Conservation (phyloP, 2,329 filamentous ascomycete species). For the Teratosphaeria gauchensis region DNA sequence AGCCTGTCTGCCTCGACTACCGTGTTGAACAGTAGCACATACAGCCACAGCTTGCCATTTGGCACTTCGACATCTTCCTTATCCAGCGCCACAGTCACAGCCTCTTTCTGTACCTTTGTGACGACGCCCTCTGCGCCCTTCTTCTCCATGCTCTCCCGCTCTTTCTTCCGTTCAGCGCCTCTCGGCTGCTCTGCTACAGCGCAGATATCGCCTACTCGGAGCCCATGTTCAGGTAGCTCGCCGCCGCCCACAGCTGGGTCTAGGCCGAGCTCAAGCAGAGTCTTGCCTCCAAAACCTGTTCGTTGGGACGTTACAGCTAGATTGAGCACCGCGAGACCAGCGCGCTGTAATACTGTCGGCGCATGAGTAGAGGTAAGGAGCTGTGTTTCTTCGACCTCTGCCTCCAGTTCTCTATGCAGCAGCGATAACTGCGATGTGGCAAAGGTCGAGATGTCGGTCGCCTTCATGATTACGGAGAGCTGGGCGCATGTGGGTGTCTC, state of each 20-base stretch:
- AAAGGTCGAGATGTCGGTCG: conserved; percentile 54
- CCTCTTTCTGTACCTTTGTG: conserved; percentile 49
- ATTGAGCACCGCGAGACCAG: conserved; percentile 70
- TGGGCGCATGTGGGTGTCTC: too few species aligned
- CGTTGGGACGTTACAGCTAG: conserved; percentile 64
- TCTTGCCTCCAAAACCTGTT: conserved; percentile 85
- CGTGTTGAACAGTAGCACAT: conserved; percentile 26
- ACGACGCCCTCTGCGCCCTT: conserved; percentile 63
- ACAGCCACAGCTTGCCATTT: conserved; percentile 52
- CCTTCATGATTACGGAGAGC: neutral
- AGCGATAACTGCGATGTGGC: conserved; percentile 61
- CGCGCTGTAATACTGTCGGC: conserved; percentile 60
- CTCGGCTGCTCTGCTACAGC: conserved; percentile 64
- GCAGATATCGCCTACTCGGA: conserved; percentile 70
- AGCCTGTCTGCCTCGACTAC: conserved; percentile 17
- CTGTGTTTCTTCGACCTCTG: conserved; percentile 62
- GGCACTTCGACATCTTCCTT: conserved; percentile 50
- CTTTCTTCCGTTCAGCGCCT: conserved; percentile 59
- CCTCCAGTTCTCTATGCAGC: conserved; percentile 59
- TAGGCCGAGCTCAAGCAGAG: conserved; percentile 67
- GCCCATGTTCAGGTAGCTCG: conserved; percentile 60
- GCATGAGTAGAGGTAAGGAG: conserved; percentile 57
- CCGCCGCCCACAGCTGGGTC: conserved; percentile 55
- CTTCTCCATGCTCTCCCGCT: conserved; percentile 60
- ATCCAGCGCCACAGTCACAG: conserved; percentile 59